A percentile compares a stretch with the other conserved stretches of the same genome.
Conservation (phyloP, 73 alveolate species). For the Paramecium sonneborni region DNA sequence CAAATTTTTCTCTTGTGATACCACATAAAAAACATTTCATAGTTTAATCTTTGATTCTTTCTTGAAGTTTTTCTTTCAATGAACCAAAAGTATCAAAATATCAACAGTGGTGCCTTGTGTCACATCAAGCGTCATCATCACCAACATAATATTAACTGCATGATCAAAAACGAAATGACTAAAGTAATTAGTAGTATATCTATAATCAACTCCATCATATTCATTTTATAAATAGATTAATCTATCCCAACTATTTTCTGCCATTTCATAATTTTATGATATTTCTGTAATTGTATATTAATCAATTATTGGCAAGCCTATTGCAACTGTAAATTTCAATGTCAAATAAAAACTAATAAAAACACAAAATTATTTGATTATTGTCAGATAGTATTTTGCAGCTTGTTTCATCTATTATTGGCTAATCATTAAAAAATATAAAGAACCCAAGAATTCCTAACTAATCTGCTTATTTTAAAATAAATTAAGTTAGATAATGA, state of each 20-base stretch:
- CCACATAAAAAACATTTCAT: slow-evolving; percentile 93
- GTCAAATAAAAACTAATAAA: slow-evolving; percentile 80
- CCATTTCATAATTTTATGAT: neutral
- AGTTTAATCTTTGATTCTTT: slow-evolving; percentile 82
- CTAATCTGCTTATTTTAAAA: too few relatives aligned
- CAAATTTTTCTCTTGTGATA: slow-evolving; percentile 87
- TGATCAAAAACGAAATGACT: slow-evolving; percentile 89
- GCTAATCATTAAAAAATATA: slow-evolving; percentile 77
- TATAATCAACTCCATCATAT: neutral
- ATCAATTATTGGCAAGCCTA: slow-evolving; percentile 79
- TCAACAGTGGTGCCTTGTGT: slow-evolving; percentile 95
- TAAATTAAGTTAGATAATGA: too few relatives aligned
- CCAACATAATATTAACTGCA: slow-evolving; percentile 82
- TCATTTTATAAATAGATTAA: neutral
- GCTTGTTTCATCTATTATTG: neutral
- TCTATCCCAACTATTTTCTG: neutral
- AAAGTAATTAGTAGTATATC: neutral
- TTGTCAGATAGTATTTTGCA: neutral
- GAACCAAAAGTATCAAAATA: too few relatives aligned
- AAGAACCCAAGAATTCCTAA: slow-evolving; percentile 86
- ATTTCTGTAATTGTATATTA: slow-evolving; percentile 67
- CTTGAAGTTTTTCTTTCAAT: slow-evolving; percentile 86
- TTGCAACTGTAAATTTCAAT: slow-evolving; percentile 83
- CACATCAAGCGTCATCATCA: slow-evolving; percentile 87
- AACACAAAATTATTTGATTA: slow-evolving; percentile 79